These are phyloP conservation scores for Euphorbia peplus DNA, from an alignment of 345 rosid genomes.

Conservation along the genomic window DNA sequence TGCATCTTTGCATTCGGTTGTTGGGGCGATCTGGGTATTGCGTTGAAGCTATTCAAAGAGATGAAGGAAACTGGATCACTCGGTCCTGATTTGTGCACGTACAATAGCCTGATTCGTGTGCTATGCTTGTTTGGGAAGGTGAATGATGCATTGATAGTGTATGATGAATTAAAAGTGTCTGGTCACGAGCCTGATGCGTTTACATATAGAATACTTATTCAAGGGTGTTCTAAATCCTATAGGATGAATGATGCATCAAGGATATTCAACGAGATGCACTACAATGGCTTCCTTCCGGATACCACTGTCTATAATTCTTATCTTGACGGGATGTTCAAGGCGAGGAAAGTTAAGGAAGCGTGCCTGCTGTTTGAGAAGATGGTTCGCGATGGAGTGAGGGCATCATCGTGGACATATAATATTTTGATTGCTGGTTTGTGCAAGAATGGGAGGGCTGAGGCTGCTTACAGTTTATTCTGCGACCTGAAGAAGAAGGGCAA, in stretches of 20 bases:
- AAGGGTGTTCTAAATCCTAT: slow-evolving; percentile 71
- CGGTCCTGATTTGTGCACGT: slow-evolving; percentile 84
- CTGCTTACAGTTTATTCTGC: slow-evolving; percentile 72
- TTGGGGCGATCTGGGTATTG: slow-evolving; percentile 67
- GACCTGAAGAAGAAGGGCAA: slow-evolving; percentile 88
- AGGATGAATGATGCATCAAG: slow-evolving; percentile 62
- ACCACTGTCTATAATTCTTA: slow-evolving; percentile 64
- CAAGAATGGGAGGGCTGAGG: slow-evolving; percentile 73
- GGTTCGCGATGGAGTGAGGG: slow-evolving; percentile 77
- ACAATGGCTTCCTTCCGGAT: slow-evolving; percentile 59
- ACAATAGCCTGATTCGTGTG: slow-evolving; percentile 73
- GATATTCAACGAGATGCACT: slow-evolving; percentile 70
- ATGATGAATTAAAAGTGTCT: slow-evolving; percentile 73
- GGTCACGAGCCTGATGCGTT: slow-evolving; percentile 82
- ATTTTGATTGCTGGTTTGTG: slow-evolving; percentile 82
- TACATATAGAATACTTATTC: slow-evolving; percentile 66
- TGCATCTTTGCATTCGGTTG: slow-evolving; percentile 84
- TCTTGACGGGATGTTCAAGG: slow-evolving; percentile 75
- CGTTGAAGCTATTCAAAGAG: slow-evolving; percentile 70
- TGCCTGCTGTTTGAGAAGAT: slow-evolving; percentile 83
- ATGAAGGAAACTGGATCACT: slow-evolving; percentile 55
- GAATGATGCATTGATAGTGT: slow-evolving; percentile 65
- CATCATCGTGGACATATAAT: slow-evolving; percentile 85
- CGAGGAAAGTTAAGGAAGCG: slow-evolving; percentile 72
- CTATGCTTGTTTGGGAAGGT: slow-evolving; percentile 70